Evolutionary conservation across 768 basidiomycete species (phyloP), one percentile per base, ranked within the genome.

Genomic region (Cubamyces lactineus): DNA sequence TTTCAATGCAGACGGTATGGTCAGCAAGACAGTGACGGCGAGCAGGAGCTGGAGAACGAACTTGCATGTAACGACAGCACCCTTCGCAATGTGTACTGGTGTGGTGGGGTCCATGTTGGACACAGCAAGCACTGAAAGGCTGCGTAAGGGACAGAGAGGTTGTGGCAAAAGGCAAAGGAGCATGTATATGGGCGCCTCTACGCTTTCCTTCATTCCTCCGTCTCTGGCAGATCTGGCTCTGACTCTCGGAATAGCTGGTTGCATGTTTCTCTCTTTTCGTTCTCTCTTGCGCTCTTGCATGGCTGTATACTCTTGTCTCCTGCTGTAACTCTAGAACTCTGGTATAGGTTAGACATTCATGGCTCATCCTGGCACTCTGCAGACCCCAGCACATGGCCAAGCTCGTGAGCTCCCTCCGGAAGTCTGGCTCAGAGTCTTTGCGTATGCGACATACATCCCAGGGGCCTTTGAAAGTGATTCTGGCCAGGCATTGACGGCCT

Each of bases 31-130:
- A 41, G 67, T 42, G 15, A 40, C 17, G n/a, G 19, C 8, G 3
- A 56, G 26, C 34, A 45, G 42, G n/a, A 30, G 8, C 3, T 52
- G 67, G 76, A 77, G 79, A 75, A 88, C 87, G 85, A 85, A 91
- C 90, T 88, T 82, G 89, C 90, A 92, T 86, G 87, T 85, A 75
- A 82, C 73, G 63, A 83, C 69, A 26, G 87, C 84, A 59, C 88
- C 87, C 59, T 82, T 76, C 28, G 80, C 77, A 47, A 91, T 78
- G 26, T 80, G 84, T 60, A 70, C 50, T 13, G 75, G 75, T 12
- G 72, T 72, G 12, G 70, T 60, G 17, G 70, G 70, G 34, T 73
- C 70, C 73, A 76, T 75, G 55, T 28, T 12, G 21, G 49, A 17
- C 53, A n/a, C n/a, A n/a, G n/a, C 28, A 2, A 24, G 45, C 9